Evolutionary conservation across 2,329 filamentous ascomycete genomes (phyloP).

Genomic region (Fusarium temperatum): DNA sequence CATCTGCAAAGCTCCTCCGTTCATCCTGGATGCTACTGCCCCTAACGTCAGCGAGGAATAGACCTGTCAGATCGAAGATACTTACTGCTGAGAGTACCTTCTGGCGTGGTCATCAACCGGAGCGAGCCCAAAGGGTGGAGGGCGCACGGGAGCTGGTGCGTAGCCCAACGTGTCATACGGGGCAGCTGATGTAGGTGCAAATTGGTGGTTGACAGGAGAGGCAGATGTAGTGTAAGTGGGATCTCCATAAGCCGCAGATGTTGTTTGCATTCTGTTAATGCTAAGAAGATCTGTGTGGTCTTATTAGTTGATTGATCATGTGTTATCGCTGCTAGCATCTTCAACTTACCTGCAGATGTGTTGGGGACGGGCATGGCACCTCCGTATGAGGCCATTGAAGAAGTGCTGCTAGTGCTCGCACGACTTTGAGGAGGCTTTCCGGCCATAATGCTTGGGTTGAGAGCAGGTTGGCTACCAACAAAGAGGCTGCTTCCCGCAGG

Average conservation of each 20-base stretch:
- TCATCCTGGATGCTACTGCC: slow-evolving; percentile 52
- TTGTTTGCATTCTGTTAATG: slow-evolving; percentile 70
- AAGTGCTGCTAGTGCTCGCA: slow-evolving; percentile 65
- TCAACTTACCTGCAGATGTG: slow-evolving; percentile 71
- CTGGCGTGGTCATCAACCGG: slow-evolving; percentile 65
- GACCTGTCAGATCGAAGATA: slow-evolving; percentile 45
- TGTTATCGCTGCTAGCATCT: background rate
- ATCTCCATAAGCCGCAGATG: slow-evolving; percentile 75
- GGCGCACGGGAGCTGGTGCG: slow-evolving; percentile 69
- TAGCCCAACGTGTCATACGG: slow-evolving; percentile 83
- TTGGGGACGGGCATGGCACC: slow-evolving; percentile 76
- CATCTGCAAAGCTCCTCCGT: slow-evolving; percentile 82
- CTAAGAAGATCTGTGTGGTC: slow-evolving; percentile 77
- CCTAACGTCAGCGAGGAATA: slow-evolving; percentile 20
- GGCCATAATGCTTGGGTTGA: slow-evolving; percentile 65
- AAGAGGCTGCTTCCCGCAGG: slow-evolving; percentile 70
- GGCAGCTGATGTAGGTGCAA: slow-evolving; percentile 69
- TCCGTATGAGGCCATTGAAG: slow-evolving; percentile 74
- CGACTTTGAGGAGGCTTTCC: slow-evolving; percentile 57
- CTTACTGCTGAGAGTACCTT: slow-evolving; percentile 87
- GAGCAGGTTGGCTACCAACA: slow-evolving; percentile 62
- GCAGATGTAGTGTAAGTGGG: slow-evolving; percentile 72
- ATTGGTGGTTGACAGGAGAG: slow-evolving; percentile 72
- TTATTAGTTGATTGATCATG: slow-evolving; percentile 62
- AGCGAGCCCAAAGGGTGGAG: slow-evolving; percentile 63